These are phyloP conservation scores for Daldinia caldariorum DNA, from an alignment of 495 filamentous ascomycete species.

Conservation along the genomic window DNA sequence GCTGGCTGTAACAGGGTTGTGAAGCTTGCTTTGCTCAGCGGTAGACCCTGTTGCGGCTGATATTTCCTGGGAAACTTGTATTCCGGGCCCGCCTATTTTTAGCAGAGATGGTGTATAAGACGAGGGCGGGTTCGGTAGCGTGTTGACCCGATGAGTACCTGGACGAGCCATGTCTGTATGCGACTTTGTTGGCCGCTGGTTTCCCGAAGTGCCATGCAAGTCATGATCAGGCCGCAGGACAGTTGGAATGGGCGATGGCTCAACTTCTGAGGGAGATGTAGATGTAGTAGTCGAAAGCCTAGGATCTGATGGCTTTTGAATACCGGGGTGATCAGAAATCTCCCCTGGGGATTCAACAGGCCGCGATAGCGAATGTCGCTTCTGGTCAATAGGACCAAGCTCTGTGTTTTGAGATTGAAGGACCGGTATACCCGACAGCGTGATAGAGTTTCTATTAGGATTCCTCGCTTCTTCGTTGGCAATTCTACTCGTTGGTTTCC, in stretches of 20 bases:
- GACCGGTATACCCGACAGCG: slow-evolving; percentile 31
- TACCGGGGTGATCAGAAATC: slow-evolving; percentile 10
- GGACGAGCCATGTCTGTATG: slow-evolving; percentile 11
- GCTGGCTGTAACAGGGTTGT: not conserved
- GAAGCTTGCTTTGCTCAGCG: slow-evolving; percentile 17
- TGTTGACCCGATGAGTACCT: slow-evolving; percentile 37
- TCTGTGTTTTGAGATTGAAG: slow-evolving; percentile 44
- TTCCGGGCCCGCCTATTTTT: slow-evolving; percentile 34
- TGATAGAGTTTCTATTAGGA: slow-evolving; percentile 28
- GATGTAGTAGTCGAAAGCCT: not conserved
- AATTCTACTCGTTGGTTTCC: slow-evolving; percentile 42
- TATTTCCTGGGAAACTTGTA: slow-evolving; percentile 35
- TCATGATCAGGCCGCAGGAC: slow-evolving; percentile 48
- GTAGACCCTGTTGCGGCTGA: slow-evolving; percentile 7
- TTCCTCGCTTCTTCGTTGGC: slow-evolving; percentile 21
- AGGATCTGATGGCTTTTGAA: slow-evolving; percentile 33
- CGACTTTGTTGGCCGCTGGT: slow-evolving; percentile 3
- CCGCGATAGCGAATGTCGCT: slow-evolving; percentile 34
- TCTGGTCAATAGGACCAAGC: slow-evolving; percentile 33
- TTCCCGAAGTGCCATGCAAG: slow-evolving; percentile 14
- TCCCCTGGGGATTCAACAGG: slow-evolving; percentile 9
- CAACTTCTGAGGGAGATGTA: slow-evolving; percentile 8
- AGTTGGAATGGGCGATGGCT: slow-evolving; percentile 24
- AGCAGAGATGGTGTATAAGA: slow-evolving; percentile 23
- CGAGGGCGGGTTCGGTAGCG: slow-evolving; percentile 19